Evolutionary conservation across 306 rosid genomes (phyloP), one percentile per base, ranked within the genome.

Genomic region (Argentina anserina): DNA sequence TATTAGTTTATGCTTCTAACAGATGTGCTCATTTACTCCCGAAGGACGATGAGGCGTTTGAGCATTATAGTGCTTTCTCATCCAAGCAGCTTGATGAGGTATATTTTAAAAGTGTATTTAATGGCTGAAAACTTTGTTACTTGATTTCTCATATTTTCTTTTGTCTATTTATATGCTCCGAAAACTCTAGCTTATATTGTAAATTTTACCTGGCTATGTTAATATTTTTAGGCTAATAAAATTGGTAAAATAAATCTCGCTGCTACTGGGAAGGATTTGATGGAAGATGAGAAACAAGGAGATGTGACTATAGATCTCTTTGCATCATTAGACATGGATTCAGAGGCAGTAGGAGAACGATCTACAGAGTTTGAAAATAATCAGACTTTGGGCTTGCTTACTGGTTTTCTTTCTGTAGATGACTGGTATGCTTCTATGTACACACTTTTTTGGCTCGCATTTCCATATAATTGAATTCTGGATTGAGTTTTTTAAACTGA

Each of bases 221-320:
- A 33, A 65, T 43, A 59, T 80, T 63, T 69, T 50, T 95, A 94
- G 98, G 98, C 96, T 56, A 94, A 80, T 72, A 94, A 90, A 82
- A 94, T 91, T 71, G 98, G 98, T 53, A 89, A 85, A 84, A 94
- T 94, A 86, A 94, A 94, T 72, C 98, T 94, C 77, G 97, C 98
- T 69, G 96, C 97, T 39, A 94, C 90, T 12, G 98, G 98, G 64
- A 94, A 94, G 80, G 98, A 94, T 83, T 81, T 94, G 40, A 94
- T 94, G 98, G 98, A 94, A 78, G 98, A 94, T 23, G 98, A 91
- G 84, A 94, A 94, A 82, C 96, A 67, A 69, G 98, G 97, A 75
- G 98, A 94, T 63, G 92, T 91, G 75, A 86, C 85, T 11, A 82
- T 91, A 81, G 96, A 94, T 82, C 96, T 94, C 40, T 94, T 94